Percentiles rank a stretch among this genome's conserved stretches.
These are phyloP conservation scores for Vigna radiata DNA, from an alignment of 306 rosid genomes.

Conservation along the genomic window DNA sequence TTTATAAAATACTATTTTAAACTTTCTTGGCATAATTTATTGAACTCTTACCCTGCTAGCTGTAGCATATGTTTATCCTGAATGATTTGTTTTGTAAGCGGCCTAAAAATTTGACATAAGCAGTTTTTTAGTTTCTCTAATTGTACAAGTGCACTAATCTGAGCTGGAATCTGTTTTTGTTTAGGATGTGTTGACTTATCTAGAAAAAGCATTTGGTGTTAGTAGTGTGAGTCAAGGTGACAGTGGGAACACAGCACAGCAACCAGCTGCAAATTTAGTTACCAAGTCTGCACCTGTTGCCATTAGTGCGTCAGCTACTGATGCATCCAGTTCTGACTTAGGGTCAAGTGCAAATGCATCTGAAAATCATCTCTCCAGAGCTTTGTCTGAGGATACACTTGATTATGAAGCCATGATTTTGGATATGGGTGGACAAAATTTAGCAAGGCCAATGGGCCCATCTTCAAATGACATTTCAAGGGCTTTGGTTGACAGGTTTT, in stretches of 20 bases:
- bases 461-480: constrained; percentile 73
- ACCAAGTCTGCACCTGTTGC: constrained; percentile 70
- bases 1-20: constrained; percentile 24
- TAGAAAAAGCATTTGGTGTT: constrained; percentile 89
- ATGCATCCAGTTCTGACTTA: constrained; percentile 73
- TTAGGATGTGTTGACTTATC: constrained; percentile 86
- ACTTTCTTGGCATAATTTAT: constrained; percentile 23
- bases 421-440: constrained; percentile 74
- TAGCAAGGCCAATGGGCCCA: constrained; percentile 66
- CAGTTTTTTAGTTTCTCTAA: constrained; percentile 30
- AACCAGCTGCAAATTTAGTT: constrained; percentile 64
- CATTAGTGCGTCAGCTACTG: constrained; percentile 61
- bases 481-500: constrained; percentile 67
- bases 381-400: constrained; percentile 79
- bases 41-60: background rate
- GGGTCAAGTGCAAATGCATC: constrained; percentile 66
- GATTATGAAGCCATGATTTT: constrained; percentile 76
- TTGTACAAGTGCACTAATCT: constrained; percentile 42
- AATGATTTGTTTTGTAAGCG: constrained; percentile 20
- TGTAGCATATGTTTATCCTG: background rate
- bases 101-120: constrained; percentile 3
- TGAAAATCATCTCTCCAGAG: constrained; percentile 70
- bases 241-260: constrained; percentile 60
- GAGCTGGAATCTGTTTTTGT: constrained; percentile 45
- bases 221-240: constrained; percentile 73